Percentiles rank a stretch among this genome's conserved stretches.
Evolutionary conservation across 306 rosid species (phyloP).

Genomic region (Crotalaria pallida): DNA sequence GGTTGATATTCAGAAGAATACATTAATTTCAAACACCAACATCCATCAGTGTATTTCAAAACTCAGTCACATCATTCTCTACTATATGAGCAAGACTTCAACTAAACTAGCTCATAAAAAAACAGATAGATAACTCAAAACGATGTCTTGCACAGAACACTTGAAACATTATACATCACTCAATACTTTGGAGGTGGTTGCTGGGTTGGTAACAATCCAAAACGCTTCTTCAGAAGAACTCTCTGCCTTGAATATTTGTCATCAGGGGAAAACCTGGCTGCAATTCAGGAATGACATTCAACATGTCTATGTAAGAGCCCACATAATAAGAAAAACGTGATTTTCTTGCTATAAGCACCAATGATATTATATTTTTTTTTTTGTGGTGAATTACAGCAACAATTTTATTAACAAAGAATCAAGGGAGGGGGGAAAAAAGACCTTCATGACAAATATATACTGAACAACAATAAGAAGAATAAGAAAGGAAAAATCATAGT

Average conservation of each 20-base stretch:
- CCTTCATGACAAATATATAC: not conserved
- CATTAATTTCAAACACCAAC: not conserved
- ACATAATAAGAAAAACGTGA: not conserved
- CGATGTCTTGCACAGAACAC: not conserved
- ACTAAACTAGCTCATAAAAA: not conserved
- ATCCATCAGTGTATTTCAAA: not conserved
- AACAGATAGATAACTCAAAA: too few species aligned
- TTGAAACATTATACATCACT: not conserved
- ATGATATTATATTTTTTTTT: too few species aligned
- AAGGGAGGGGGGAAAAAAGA: not conserved
- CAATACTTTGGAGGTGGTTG: constrained; percentile 70
- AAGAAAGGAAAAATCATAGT: not conserved
- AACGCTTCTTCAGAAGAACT: constrained; percentile 81
- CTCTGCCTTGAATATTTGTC: constrained; percentile 84
- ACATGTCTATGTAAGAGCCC: not conserved
- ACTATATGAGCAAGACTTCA: not conserved
- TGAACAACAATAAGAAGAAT: not conserved
- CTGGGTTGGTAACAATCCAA: constrained; percentile 84
- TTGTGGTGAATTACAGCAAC: too few species aligned
- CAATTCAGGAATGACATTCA: constrained; percentile 11
- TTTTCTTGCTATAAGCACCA: not conserved
- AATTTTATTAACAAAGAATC: not conserved
- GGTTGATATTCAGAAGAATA: not conserved
- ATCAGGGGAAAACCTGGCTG: constrained; percentile 96
- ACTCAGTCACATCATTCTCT: not conserved